Percentiles rank a stretch among this genome's conserved stretches.
Evolutionary conservation across 495 filamentous ascomycete species (phyloP).

Genomic region (Penicillium paxilli): DNA sequence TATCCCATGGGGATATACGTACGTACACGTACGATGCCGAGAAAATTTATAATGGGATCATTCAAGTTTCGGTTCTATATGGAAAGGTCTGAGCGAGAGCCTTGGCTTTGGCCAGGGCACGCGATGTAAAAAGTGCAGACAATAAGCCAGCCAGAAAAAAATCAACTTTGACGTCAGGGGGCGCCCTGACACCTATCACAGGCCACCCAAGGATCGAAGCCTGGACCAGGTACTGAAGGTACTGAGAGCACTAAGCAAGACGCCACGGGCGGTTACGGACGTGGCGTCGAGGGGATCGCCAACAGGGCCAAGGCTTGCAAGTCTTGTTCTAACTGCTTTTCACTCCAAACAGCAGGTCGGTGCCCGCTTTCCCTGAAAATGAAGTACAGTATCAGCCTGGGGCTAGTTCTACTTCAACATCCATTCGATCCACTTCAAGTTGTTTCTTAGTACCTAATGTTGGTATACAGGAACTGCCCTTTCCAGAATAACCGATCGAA

Average conservation of each 20-base stretch:
- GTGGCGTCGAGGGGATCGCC: constrained; percentile 27
- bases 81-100: too few relatives aligned
- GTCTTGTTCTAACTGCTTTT: constrained; percentile 19
- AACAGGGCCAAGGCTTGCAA: constrained; percentile 12
- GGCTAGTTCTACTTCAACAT: too few relatives aligned
- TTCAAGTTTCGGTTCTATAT: too few relatives aligned
- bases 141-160: neutral
- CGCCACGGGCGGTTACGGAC: constrained; percentile 17
- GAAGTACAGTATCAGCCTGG: too few relatives aligned
- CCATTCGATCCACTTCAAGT: too few relatives aligned
- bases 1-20: neutral
- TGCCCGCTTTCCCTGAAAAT: constrained; percentile 10
- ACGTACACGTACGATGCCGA: neutral
- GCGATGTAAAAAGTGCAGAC: neutral
- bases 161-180: neutral
- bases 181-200: constrained; percentile 5
- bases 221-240: constrained; percentile 11
- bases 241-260: constrained; percentile 8
- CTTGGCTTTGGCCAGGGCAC: neutral
- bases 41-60: too few relatives aligned
- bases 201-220: neutral
- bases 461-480: neutral
- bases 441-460: too few relatives aligned
- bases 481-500: constrained; percentile 21
- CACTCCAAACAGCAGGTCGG: constrained; percentile 3